Percentiles rank a stretch among this genome's conserved stretches.
phyloP scores from a whole-genome alignment of 2,329 filamentous ascomycete genomes.

The Teratosphaeria pseudoeucalypti region DNA sequence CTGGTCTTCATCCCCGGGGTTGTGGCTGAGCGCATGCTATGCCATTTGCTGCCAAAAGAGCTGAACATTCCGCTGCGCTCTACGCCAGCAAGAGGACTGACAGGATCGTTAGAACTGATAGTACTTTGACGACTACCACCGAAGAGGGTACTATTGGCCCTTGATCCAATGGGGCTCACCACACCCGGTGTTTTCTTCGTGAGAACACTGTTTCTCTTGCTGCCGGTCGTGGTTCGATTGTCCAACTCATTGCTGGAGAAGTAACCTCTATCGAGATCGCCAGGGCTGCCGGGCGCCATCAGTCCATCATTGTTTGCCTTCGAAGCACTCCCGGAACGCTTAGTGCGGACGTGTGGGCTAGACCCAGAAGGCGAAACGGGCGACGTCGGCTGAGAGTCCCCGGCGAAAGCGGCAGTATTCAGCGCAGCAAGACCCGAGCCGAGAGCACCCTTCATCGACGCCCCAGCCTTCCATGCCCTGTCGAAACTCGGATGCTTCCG shows the following conservation, averaged over 20 bases:
- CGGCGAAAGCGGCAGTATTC: neutral
- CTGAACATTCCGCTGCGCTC: conserved; percentile 2
- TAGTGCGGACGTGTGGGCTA: neutral
- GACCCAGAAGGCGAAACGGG: neutral
- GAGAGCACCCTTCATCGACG: conserved; percentile 9
- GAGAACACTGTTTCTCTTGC: conserved; percentile 58
- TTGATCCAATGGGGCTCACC: conserved; percentile 32
- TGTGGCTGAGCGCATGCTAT: conserved; percentile 17
- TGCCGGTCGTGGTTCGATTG: conserved; percentile 49
- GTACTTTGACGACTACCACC: conserved; percentile 1
- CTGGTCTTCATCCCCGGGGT: conserved; percentile 15
- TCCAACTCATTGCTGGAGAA: conserved; percentile 86
- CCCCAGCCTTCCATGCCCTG: conserved; percentile 38
- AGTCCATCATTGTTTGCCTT: conserved; percentile 4
- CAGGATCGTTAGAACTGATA: conserved; percentile 19
- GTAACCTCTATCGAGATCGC: conserved; percentile 76
- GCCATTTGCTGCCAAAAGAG: conserved; percentile 10
- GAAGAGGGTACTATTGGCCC: conserved; percentile 50
- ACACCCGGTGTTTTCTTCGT: conserved; percentile 50
- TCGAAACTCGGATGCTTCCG: conserved; percentile 45
- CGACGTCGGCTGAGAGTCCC: neutral
- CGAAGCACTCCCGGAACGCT: neutral
- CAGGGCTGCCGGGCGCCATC: conserved; percentile 21
- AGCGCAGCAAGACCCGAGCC: neutral
- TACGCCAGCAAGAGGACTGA: conserved; percentile 7